Base-by-base conservation (phyloP, 2,329 filamentous ascomycete species). In the Fusarium begoniae region DNA sequence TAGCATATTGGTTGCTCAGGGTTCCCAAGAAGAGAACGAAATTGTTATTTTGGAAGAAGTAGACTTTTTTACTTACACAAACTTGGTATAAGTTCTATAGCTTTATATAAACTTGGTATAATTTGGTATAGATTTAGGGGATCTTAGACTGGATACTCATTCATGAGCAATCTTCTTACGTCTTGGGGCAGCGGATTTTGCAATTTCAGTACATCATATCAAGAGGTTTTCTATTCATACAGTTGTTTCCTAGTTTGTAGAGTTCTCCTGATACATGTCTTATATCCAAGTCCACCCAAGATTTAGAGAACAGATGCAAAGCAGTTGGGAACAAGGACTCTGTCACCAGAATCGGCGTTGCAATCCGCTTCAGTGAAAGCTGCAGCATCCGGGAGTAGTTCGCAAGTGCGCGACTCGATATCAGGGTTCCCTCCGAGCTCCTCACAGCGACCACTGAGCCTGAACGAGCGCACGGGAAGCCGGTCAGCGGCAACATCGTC, bases 1-100 rank as follows among this genome's bases (percentile, higher is more conserved):
- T 2, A 2, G 60, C 66, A 22, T 70, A 70, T 18, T 70, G 68
- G 68, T 17, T 70, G 15, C 14, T 70, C 28, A 55, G 68, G 26
- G 68, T 70, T 3, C 66, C 66, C 2, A 66, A 70, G 54, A 70
- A 43, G 41, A 32, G 28, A 4, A 35, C 9, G 2, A 5, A 12
- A 20, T 14, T 43, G 0, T 14, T n/a, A 5, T 30, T 57, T 15
- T 57, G 40, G 59, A 38, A 13, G 15, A 51, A 60, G 26, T 41
- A 50, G 35, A 10, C 35, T 5, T 10, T 37, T 9, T 18, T 1
- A 9, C 2, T 18, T 37, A 10, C 0, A 37, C 1, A 10, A 37
- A 37, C 15, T 37, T 10, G 8, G 17, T 37, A 37, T 18, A 18
- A 1, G 17, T 18, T 17, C 8, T 18, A 10, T 37, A 18, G 3